A percentile compares a stretch with the other conserved stretches of the same genome.
Evolutionary conservation across 768 basidiomycete species (phyloP).

Genomic region (Scleroderma bovista): DNA sequence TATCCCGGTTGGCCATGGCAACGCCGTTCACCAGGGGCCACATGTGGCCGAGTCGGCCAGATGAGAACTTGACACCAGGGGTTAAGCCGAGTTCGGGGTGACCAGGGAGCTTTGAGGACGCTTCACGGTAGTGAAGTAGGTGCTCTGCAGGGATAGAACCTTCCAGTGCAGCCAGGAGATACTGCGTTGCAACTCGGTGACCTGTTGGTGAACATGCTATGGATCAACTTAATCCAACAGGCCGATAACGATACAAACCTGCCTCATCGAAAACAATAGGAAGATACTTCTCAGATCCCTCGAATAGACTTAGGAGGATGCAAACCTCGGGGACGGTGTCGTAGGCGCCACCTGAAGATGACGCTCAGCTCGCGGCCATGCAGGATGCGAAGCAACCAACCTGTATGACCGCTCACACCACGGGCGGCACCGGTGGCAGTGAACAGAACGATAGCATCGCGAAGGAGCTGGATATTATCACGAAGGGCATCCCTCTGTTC

Average conservation of each 20-base stretch:
- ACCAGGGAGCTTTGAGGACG: constrained; percentile 81
- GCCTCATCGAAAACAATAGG: constrained; percentile 80
- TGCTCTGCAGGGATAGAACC: constrained; percentile 69
- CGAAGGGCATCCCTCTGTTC: constrained; percentile 56
- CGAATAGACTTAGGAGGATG: constrained; percentile 70
- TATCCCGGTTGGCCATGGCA: constrained; percentile 71
- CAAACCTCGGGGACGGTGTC: constrained; percentile 84
- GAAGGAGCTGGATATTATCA: constrained; percentile 72
- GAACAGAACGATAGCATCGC: constrained; percentile 83
- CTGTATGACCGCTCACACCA: constrained; percentile 84
- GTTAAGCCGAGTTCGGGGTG: constrained; percentile 88
- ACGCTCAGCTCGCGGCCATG: not conserved
- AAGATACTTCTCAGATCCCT: constrained; percentile 53
- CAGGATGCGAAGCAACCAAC: constrained; percentile 24
- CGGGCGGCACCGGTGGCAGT: constrained; percentile 82
- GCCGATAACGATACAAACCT: constrained; percentile 39
- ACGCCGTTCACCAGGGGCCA: constrained; percentile 88
- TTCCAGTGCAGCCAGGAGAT: constrained; percentile 74
- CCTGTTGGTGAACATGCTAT: constrained; percentile 40
- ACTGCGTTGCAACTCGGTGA: constrained; percentile 88
- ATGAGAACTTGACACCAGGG: constrained; percentile 91
- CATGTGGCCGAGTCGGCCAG: constrained; percentile 88
- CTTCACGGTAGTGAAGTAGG: constrained; percentile 79
- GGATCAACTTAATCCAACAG: not conserved
- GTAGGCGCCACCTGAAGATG: constrained; percentile 49